These are phyloP conservation scores for Populus alba DNA, from an alignment of 345 rosid genomes.

Conservation along the genomic window DNA sequence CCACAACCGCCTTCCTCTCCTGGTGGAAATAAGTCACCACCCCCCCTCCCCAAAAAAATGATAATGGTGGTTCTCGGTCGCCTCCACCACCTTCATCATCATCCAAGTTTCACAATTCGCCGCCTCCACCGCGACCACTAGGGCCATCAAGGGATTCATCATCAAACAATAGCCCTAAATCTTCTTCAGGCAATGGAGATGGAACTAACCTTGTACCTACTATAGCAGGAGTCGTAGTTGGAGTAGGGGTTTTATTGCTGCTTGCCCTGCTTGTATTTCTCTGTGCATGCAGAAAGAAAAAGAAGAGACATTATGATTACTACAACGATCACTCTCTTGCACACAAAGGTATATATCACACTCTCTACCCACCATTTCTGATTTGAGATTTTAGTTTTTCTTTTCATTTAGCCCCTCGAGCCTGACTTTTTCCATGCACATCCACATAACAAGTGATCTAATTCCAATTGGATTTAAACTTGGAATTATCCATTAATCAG, in stretches of 20 bases:
- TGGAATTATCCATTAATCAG: no score
- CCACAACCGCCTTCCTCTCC: constrained; percentile 23
- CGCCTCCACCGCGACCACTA: constrained; percentile 30
- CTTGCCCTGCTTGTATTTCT: constrained; percentile 36
- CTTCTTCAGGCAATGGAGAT: not conserved
- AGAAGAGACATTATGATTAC: constrained; percentile 37
- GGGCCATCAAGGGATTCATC: constrained; percentile 8
- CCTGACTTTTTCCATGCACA: no score
- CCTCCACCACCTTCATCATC: constrained; percentile 37
- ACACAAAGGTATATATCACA: constrained; percentile 6
- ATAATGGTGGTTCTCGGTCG: not conserved
- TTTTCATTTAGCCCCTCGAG: no score
- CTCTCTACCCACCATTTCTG: not conserved
- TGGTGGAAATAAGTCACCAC: not conserved
- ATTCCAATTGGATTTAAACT: no score
- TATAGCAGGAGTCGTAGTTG: constrained; percentile 38
- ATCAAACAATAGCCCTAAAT: not conserved
- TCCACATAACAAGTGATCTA: no score
- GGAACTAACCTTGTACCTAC: constrained; percentile 7
- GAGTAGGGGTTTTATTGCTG: constrained; percentile 39
- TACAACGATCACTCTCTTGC: constrained; percentile 25
- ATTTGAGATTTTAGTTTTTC: no score
- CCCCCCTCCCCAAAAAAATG: not conserved
- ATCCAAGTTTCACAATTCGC: constrained; percentile 17
- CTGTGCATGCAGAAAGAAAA: constrained; percentile 48